Evolutionary conservation across 352 stramenopile genomes (phyloP).

Genomic region (Elongisporangium undulatum): DNA sequence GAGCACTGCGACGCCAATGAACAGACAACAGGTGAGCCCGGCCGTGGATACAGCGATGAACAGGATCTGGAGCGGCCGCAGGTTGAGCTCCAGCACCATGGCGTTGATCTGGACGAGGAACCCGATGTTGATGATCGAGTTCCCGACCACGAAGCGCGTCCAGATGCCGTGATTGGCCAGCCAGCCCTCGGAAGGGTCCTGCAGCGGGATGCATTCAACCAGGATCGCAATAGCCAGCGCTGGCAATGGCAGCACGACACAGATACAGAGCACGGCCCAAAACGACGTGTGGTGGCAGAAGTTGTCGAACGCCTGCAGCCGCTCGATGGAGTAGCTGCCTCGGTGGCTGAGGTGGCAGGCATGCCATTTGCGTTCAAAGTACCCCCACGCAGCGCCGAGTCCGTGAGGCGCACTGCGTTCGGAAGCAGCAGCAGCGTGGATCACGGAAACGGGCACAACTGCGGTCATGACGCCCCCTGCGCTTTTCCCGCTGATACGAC

Average conservation of each 20-base stretch:
- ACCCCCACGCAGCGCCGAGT: no score
- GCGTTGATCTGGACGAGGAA: slow-evolving; percentile 4
- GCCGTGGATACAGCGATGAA: no score
- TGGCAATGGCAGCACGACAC: slow-evolving; percentile 5
- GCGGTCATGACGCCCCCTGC: no score
- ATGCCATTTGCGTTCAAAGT: slow-evolving; percentile 17
- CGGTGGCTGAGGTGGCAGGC: neutral
- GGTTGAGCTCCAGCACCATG: slow-evolving; percentile 6
- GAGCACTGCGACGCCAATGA: no score
- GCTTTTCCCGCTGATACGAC: no score
- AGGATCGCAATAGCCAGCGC: slow-evolving; percentile 7
- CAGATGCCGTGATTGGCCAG: slow-evolving; percentile 20
- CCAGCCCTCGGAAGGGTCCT: slow-evolving; percentile 5
- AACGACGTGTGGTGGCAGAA: slow-evolving; percentile 1
- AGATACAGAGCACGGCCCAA: neutral
- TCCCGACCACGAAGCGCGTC: slow-evolving; percentile 12
- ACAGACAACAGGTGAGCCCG: no score
- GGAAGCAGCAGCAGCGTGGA: no score
- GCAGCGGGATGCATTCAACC: slow-evolving; percentile 12
- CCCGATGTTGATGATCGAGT: slow-evolving; percentile 7
- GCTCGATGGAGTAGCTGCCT: slow-evolving; percentile 6
- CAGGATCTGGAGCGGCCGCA: neutral
- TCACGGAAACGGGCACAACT: no score
- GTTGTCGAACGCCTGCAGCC: slow-evolving; percentile 2
- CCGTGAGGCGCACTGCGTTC: no score